Evolutionary conservation across 2,329 filamentous ascomycete genomes (phyloP).

Genomic region (Phialocephala subalpina): DNA sequence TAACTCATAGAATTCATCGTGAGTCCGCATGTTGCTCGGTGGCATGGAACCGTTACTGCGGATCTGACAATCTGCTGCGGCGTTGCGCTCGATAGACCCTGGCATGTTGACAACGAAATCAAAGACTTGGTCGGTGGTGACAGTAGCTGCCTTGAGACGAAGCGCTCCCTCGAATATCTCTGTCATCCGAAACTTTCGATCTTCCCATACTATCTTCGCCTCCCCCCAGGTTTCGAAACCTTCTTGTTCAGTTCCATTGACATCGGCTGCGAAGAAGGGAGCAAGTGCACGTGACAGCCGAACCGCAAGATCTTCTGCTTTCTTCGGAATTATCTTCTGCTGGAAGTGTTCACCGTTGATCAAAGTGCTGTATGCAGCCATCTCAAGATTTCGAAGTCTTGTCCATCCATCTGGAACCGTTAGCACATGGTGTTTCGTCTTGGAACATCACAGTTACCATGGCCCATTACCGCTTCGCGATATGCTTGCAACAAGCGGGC

Average conservation of each 20-base stretch:
- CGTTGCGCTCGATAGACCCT: neutral
- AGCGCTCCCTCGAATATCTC: neutral
- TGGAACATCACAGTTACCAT: conserved; percentile 16
- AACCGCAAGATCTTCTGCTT: conserved; percentile 14
- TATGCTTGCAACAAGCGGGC: conserved; percentile 19
- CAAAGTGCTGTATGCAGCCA: conserved; percentile 23
- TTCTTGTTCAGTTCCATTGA: neutral
- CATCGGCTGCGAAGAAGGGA: neutral
- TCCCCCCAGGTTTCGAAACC: neutral
- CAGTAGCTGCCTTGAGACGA: neutral
- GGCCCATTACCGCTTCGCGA: conserved; percentile 13
- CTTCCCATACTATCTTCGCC: neutral
- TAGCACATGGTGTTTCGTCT: neutral
- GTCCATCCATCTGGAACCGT: conserved; percentile 17
- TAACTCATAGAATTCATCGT: neutral
- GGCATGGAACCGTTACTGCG: neutral
- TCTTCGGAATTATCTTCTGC: conserved; percentile 14
- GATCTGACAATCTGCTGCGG: neutral
- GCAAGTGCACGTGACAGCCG: conserved; percentile 19
- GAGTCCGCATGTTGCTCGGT: neutral
- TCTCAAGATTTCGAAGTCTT: conserved; percentile 21
- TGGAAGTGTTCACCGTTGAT: conserved; percentile 15
- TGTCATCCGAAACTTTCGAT: neutral
- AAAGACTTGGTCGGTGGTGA: neutral
- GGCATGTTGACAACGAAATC: neutral